Percentiles rank a stretch among this genome's conserved stretches.
Conservation (phyloP, 805 yeast genomes). For the Candida glaebosa region DNA sequence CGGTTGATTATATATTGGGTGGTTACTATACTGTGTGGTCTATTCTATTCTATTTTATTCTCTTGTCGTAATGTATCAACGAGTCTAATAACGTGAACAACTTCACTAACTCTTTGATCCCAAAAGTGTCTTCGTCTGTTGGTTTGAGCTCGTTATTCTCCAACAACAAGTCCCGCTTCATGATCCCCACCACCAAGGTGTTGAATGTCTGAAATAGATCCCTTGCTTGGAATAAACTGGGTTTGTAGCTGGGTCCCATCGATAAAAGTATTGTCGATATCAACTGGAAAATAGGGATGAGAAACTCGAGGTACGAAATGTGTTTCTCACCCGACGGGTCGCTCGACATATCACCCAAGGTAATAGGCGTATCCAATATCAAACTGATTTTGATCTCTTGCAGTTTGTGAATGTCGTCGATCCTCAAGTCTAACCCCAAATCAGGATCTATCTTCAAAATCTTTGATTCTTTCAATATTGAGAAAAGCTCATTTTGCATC, state of each 20-base stretch:
- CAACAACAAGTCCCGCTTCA: constrained; percentile 52
- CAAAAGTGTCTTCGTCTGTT: constrained; percentile 27
- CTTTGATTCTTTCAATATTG: constrained; percentile 51
- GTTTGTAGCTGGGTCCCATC: constrained; percentile 71
- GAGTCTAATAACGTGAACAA: constrained; percentile 53
- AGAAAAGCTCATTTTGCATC: constrained; percentile 70
- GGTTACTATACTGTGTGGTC: too few species aligned
- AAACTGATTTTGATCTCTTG: constrained; percentile 41
- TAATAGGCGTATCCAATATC: constrained; percentile 51
- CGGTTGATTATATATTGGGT: too few species aligned
- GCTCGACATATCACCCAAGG: constrained; percentile 18
- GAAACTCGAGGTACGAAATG: constrained; percentile 61
- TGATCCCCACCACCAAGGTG: constrained; percentile 55
- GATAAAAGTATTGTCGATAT: constrained; percentile 64
- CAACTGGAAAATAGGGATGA: constrained; percentile 72
- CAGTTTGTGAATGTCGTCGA: constrained; percentile 16
- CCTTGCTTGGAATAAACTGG: constrained; percentile 52
- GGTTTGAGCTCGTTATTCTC: constrained; percentile 18
- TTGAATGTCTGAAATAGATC: constrained; percentile 50
- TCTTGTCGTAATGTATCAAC: constrained; percentile 20
- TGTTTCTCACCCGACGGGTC: constrained; percentile 10
- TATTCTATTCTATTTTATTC: too few species aligned
- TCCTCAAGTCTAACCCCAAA: constrained; percentile 56
- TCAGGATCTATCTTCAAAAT: constrained; percentile 74
- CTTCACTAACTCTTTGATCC: constrained; percentile 51